Base-by-base conservation (phyloP, 2,329 filamentous ascomycete species). In the Fulvia fulva region DNA sequence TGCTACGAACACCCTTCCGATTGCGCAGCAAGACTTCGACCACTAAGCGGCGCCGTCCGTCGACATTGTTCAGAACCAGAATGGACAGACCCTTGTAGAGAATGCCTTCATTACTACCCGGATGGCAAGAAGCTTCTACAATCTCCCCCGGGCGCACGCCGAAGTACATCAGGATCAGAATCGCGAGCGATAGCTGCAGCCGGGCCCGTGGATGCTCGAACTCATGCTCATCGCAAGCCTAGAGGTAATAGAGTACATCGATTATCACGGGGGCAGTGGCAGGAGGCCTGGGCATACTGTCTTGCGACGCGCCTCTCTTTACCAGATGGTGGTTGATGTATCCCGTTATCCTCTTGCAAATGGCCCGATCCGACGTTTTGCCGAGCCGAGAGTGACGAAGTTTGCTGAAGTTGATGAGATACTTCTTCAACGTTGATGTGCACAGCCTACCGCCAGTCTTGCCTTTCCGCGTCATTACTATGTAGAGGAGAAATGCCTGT, bases 91-190 rank as follows among this genome's bases (percentile, higher is more conserved):
- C 60, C 23, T 51, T 50, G 22, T 56, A 60, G 8, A 14, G 32
- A 9, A 62, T 11, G 3, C 57, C 60, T 43, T 62, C 53, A 25
- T 62, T 62, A 16, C 43, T 49, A 14, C 51, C 51, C 4, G 7
- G 7, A 32, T 60, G 54, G 23, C 3, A 30, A 2, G 41, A 45
- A 22, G 52, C 51, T 25, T 62, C 60, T 1, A 58, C 43, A n/a
- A 62, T 45, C 21, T 60, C 60, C n/a, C 57, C 60, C 16, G 60
- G 60, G 21, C 57, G 57, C 1, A 55, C n/a, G 11, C 53, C 57
- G n/a, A 47, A n/a, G 28, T 57, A 60, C 37, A 53, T 41, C 3
- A 57, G 23, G n/a, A 62, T 12, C 9, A 57, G 14, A 5, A 62
- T 46, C 7, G 28, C 28, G 16, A 55, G 19, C 23, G 57, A 52